Conservation (phyloP, 495 filamentous ascomycete genomes). For the Daldinia caldariorum region DNA sequence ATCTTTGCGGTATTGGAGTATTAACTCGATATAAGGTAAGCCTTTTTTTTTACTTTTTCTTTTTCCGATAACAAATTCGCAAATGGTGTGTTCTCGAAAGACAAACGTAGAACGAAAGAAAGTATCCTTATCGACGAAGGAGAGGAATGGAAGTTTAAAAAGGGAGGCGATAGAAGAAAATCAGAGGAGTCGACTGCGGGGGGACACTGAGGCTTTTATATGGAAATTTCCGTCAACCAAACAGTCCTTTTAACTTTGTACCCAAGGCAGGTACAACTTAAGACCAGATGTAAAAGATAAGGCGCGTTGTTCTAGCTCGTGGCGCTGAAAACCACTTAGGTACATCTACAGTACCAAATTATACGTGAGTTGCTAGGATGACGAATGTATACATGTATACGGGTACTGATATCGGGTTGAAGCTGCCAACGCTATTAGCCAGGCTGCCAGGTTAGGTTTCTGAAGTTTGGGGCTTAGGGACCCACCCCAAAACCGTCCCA, state of each 20-base stretch:
- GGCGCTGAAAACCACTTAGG: slow-evolving; percentile 3
- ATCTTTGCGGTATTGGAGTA: slow-evolving; percentile 45
- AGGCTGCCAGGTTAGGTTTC: slow-evolving; percentile 10
- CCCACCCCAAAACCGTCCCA: slow-evolving; percentile 13
- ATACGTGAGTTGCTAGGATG: neutral
- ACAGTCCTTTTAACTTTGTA: slow-evolving; percentile 14
- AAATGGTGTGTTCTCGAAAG: slow-evolving; percentile 21
- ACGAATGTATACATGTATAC: neutral
- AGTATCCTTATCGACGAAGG: slow-evolving; percentile 10
- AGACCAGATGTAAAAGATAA: slow-evolving; percentile 8
- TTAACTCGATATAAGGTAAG: slow-evolving; percentile 19
- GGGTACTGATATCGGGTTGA: slow-evolving; percentile 9
- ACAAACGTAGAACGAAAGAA: slow-evolving; percentile 18
- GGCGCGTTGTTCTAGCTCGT: slow-evolving; percentile 14
- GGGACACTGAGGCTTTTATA: slow-evolving; percentile 44
- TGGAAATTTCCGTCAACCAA: slow-evolving; percentile 35
- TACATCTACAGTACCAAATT: neutral
- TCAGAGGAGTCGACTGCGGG: slow-evolving; percentile 30
- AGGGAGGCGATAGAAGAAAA: slow-evolving; percentile 14
- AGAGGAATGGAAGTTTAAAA: slow-evolving; percentile 9
- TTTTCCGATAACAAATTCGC: slow-evolving; percentile 17
- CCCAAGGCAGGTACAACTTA: slow-evolving; percentile 12
- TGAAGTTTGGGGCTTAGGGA: slow-evolving; percentile 19
- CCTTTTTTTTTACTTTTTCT: slow-evolving; percentile 8
- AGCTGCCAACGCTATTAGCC: neutral